Evolutionary conservation across 805 yeast genomes (phyloP), one percentile per base, ranked within the genome.

Genomic region (Yamadazyma akitaensis): DNA sequence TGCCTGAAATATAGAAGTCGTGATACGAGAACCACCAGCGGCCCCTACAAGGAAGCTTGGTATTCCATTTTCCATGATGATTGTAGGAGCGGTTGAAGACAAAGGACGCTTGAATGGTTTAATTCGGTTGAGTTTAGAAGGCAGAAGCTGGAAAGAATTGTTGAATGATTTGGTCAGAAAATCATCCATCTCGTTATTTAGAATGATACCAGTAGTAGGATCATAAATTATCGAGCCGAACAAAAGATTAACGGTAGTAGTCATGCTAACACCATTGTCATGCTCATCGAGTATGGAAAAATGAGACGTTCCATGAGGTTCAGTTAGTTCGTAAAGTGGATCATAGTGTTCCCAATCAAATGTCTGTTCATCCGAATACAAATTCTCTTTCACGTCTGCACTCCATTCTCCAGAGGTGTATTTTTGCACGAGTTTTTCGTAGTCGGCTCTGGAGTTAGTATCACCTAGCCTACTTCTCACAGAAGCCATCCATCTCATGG

Each of bases 101-200:
- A 92, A 70, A 1, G 99, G 98, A 50, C 98, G 73, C 55, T 84
- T 86, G 49, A 66, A 75, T 0, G 97, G 95, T 39, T 71, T 75
- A 24, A 90, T 79, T 58, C 79, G 87, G 63, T 92, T 92, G 71
- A 77, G 87, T 16, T 80, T 69, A 0, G 96, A 88, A 0, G 99
- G 96, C 9, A 80, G 77, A 41, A 92, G 75, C 21, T 84, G 85
- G 65, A 90, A 92, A 13, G 89, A 84, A 63, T 92, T 92, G 14
- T 77, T 71, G 7, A 75, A 68, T 13, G 77, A 72, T 1, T 94
- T 90, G 28, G 79, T 72, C 8, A 96, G 85, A 59, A 92, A 92
- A 61, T 92, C 98, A 64, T 92, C 97, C 97, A 92, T 91, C 63
- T 92, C 89, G 55, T 88, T 82, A 67, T 92, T 92, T 58, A 92